These are phyloP conservation scores for Pestalotiopsis sp. DNA, from an alignment of 2,329 filamentous ascomycete genomes.

Conservation along the genomic window DNA sequence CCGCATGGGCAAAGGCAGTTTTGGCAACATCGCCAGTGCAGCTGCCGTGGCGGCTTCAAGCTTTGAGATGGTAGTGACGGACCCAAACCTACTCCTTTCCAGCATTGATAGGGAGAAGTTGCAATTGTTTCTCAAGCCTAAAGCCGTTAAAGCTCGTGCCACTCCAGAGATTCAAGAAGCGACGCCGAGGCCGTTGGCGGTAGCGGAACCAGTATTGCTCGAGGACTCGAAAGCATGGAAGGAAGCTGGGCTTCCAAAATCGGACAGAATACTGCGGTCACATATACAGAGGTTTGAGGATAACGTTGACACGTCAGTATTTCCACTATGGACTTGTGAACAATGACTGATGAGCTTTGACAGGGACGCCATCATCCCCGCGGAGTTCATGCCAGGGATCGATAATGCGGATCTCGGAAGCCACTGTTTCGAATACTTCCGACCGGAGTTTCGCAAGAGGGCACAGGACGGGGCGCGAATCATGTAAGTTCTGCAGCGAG, in stretches of 20 bases:
- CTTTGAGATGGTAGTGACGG: conserved; percentile 45
- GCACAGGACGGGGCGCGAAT: conserved; percentile 36
- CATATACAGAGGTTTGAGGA: background rate
- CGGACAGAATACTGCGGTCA: background rate
- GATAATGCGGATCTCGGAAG: conserved; percentile 36
- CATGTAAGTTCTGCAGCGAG: conserved; percentile 30
- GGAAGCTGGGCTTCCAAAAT: background rate
- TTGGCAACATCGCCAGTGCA: conserved; percentile 47
- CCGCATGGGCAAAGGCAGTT: conserved; percentile 44
- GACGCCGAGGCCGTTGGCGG: background rate
- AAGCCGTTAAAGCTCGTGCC: conserved; percentile 7
- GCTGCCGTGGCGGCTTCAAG: conserved; percentile 49
- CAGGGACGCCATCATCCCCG: conserved; percentile 35
- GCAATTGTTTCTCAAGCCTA: conserved; percentile 14
- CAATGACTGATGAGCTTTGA: background rate
- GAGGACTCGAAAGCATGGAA: background rate
- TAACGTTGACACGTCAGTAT: background rate
- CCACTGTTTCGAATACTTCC: conserved; percentile 39
- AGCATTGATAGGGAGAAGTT: conserved; percentile 21
- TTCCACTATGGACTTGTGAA: background rate
- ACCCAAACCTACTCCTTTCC: conserved; percentile 37
- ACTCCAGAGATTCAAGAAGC: background rate
- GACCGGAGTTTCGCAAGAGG: background rate
- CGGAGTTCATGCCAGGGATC: conserved; percentile 34
- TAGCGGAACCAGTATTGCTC: background rate